A percentile compares a stretch with the other conserved stretches of the same genome.
Conservation (phyloP, 1,139 yeast genomes). For the Suhomyces coccinellae region DNA sequence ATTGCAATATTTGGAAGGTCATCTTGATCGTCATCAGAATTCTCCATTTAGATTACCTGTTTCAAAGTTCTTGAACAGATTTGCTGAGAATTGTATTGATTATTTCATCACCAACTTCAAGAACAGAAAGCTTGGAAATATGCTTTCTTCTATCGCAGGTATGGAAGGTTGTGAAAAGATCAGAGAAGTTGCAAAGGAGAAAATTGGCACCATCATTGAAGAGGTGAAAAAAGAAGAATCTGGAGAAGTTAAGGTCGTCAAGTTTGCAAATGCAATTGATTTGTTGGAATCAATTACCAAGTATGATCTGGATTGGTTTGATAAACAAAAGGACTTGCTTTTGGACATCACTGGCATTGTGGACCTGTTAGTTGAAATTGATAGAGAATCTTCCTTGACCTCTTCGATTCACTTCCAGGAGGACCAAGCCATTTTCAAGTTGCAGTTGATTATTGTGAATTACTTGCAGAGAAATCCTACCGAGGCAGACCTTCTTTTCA, state of each 20-base stretch:
- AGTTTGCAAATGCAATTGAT: conserved; percentile 72
- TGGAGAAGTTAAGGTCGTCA: conserved; percentile 57
- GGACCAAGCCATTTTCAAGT: conserved; percentile 66
- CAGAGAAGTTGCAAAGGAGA: conserved; percentile 54
- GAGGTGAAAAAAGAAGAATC: conserved; percentile 48
- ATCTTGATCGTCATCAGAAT: conserved; percentile 77
- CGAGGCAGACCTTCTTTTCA: conserved; percentile 42
- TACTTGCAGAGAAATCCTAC: conserved; percentile 41
- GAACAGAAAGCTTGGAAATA: conserved; percentile 67
- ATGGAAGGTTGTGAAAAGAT: conserved; percentile 59
- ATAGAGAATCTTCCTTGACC: conserved; percentile 45
- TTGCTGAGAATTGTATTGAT: conserved; percentile 71
- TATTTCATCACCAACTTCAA: conserved; percentile 70
- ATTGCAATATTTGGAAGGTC: conserved; percentile 75
- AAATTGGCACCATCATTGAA: conserved; percentile 42
- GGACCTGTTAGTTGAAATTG: conserved; percentile 45
- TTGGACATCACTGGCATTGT: conserved; percentile 47
- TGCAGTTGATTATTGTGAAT: conserved; percentile 56
- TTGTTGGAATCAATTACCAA: conserved; percentile 54
- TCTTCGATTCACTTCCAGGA: conserved; percentile 71
- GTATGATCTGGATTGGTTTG: conserved; percentile 64
- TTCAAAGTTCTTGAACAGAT: conserved; percentile 82
- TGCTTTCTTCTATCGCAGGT: conserved; percentile 62
- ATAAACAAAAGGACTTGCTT: conserved; percentile 49
- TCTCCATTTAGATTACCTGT: conserved; percentile 94